Percentiles rank a stretch among this genome's conserved stretches.
Evolutionary conservation across 305 asterid species (phyloP).

Genomic region (Caryopteris hybrid): DNA sequence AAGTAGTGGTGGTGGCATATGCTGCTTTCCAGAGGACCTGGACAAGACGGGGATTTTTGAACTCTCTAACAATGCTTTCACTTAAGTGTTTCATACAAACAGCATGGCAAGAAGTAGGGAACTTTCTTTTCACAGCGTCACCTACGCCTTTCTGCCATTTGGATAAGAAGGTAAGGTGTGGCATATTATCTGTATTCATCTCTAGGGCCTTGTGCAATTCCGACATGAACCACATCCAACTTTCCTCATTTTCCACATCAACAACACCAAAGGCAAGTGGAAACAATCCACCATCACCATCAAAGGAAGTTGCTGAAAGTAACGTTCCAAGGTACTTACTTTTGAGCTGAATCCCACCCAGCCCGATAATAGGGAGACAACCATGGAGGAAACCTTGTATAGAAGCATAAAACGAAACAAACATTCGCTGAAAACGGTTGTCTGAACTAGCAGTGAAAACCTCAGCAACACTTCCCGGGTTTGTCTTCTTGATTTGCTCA

Average conservation of each 20-base stretch:
- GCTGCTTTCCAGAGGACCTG: constrained; percentile 73
- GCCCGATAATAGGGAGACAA: constrained; percentile 58
- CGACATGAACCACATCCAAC: constrained; percentile 75
- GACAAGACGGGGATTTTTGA: constrained; percentile 63
- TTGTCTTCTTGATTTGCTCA: constrained; percentile 50
- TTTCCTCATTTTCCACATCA: constrained; percentile 59
- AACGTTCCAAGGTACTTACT: constrained; percentile 67
- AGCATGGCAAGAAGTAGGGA: constrained; percentile 43
- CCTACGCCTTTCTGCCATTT: constrained; percentile 47
- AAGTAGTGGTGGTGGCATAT: constrained; percentile 42
- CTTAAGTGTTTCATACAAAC: constrained; percentile 62
- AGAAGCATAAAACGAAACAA: constrained; percentile 62
- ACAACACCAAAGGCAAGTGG: constrained; percentile 69
- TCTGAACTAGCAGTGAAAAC: constrained; percentile 59
- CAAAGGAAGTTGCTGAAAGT: constrained; percentile 69
- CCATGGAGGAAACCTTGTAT: constrained; percentile 57
- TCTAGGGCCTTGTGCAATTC: constrained; percentile 57
- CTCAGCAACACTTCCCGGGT: constrained; percentile 69
- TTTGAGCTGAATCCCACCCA: constrained; percentile 59
- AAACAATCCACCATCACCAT: constrained; percentile 69
- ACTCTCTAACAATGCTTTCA: constrained; percentile 62
- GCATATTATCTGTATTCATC: constrained; percentile 43
- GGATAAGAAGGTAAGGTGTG: constrained; percentile 51
- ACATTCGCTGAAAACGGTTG: constrained; percentile 58
- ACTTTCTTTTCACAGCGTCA: constrained; percentile 59